phyloP scores from a whole-genome alignment of 1,284 basidiomycete species.

The Irpex lacteus region DNA sequence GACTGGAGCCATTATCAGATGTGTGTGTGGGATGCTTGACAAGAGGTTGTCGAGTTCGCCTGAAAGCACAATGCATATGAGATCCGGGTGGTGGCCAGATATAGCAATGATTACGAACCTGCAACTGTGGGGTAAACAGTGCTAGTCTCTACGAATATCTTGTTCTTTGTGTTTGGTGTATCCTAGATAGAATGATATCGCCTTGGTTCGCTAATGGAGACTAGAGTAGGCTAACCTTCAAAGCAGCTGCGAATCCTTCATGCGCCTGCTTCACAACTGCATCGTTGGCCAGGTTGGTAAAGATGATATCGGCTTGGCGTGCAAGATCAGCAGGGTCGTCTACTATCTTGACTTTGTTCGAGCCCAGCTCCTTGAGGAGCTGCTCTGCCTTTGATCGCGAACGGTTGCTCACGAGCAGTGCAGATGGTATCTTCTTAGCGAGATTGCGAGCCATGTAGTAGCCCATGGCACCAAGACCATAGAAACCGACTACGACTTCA shows the following conservation, averaged over 20 bases:
- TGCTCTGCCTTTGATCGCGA: conserved; percentile 55
- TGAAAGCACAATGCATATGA: conserved; percentile 20
- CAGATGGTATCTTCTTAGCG: conserved; percentile 45
- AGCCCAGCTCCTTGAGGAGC: conserved; percentile 53
- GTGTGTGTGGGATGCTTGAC: conserved; percentile 56
- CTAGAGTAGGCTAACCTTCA: conserved; percentile 37
- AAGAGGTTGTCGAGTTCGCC: conserved; percentile 74
- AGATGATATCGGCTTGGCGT: conserved; percentile 72
- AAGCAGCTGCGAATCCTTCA: conserved; percentile 55
- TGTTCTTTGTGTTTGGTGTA: conserved; percentile 43
- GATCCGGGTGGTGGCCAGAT: not conserved
- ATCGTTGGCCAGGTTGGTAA: conserved; percentile 78
- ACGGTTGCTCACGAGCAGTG: conserved; percentile 63
- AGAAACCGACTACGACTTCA: conserved; percentile 52
- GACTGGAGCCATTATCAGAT: conserved; percentile 78
- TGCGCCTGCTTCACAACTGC: conserved; percentile 72
- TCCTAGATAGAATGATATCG: conserved; percentile 26
- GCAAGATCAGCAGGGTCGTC: conserved; percentile 56
- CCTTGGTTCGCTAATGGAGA: not conserved
- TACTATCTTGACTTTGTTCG: conserved; percentile 51
- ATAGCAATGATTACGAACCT: conserved; percentile 36
- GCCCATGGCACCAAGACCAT: conserved; percentile 73
- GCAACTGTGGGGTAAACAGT: conserved; percentile 77
- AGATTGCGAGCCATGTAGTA: conserved; percentile 74
- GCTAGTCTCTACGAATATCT: conserved; percentile 81